Conservation (phyloP, 495 filamentous ascomycete species). For the Patellaria atrata region DNA sequence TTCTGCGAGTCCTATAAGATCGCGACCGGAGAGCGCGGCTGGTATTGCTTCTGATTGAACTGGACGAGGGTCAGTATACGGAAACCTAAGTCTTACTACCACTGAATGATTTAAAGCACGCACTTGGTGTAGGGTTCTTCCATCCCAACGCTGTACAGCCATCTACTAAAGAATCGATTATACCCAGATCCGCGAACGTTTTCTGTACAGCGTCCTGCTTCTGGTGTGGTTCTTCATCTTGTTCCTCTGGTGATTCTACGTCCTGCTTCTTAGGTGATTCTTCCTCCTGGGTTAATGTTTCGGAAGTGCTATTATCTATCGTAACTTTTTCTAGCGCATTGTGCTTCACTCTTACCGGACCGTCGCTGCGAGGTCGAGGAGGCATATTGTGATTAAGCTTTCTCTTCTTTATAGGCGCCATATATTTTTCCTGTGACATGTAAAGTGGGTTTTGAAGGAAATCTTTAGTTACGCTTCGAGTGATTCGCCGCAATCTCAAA, state of each 20-base stretch:
- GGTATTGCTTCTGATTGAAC: conserved; percentile 40
- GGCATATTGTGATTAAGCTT: conserved; percentile 8
- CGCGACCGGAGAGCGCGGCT: conserved; percentile 61
- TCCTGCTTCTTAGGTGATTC: neutral
- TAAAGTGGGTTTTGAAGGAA: neutral
- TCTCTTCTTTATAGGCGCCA: conserved; percentile 12
- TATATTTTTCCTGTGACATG: neutral
- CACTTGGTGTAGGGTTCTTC: conserved; percentile 50
- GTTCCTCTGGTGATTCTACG: conserved; percentile 5
- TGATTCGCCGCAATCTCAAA: conserved; percentile 12
- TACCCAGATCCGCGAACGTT: conserved; percentile 72
- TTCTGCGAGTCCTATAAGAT: conserved; percentile 86
- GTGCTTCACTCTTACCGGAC: too few relatives aligned
- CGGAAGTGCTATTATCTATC: neutral
- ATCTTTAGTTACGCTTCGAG: conserved; percentile 10
- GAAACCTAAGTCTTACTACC: too few relatives aligned
- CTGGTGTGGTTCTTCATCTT: conserved; percentile 1
- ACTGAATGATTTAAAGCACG: too few relatives aligned
- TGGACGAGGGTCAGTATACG: too few relatives aligned
- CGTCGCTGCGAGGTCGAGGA: neutral
- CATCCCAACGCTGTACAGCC: conserved; percentile 70
- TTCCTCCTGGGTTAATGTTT: too few relatives aligned
- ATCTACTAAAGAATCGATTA: conserved; percentile 78
- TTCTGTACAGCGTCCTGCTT: conserved; percentile 22
- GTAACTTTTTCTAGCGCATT: conserved; percentile 5